Evolutionary conservation across 305 asterid genomes (phyloP).

Genomic region (Ilex paraguariensis): DNA sequence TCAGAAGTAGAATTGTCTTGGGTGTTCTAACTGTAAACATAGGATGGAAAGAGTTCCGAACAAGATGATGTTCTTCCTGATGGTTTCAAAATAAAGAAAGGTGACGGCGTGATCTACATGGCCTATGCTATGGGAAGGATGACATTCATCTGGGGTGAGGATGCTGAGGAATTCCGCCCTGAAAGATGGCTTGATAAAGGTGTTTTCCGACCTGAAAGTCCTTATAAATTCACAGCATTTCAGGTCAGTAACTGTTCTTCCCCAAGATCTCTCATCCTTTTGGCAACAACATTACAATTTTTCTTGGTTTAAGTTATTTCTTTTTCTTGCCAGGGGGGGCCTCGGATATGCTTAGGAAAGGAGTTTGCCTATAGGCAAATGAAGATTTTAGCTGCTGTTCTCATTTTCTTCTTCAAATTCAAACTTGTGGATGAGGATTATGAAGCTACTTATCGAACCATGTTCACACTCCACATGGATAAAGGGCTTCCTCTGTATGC

Average conservation of each 20-base stretch:
- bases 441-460: constrained; percentile 45
- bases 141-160: constrained; percentile 29
- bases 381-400: constrained; percentile 53
- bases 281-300: not conserved
- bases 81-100: constrained; percentile 28
- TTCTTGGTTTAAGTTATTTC: not conserved
- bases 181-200: constrained; percentile 33
- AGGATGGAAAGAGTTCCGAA: constrained; percentile 30
- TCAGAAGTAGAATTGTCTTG: no score
- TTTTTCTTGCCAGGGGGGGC: constrained; percentile 39
- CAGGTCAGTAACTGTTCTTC: constrained; percentile 19
- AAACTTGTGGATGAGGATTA: constrained; percentile 32
- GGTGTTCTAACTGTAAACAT: not conserved
- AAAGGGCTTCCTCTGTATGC: constrained; percentile 43
- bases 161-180: constrained; percentile 26
- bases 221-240: constrained; percentile 29
- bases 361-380: constrained; percentile 65
- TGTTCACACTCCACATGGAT: constrained; percentile 64
- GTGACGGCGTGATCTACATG: constrained; percentile 28
- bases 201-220: constrained; percentile 23
- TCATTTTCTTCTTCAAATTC: constrained; percentile 38
- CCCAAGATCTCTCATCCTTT: not conserved
- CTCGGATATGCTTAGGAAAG: constrained; percentile 56
- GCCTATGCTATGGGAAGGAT: constrained; percentile 38
- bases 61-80: constrained; percentile 32